Percentiles rank a stretch among this genome's conserved stretches.
Conservation (phyloP, 1,284 basidiomycete genomes). For the Boletus sp. region DNA sequence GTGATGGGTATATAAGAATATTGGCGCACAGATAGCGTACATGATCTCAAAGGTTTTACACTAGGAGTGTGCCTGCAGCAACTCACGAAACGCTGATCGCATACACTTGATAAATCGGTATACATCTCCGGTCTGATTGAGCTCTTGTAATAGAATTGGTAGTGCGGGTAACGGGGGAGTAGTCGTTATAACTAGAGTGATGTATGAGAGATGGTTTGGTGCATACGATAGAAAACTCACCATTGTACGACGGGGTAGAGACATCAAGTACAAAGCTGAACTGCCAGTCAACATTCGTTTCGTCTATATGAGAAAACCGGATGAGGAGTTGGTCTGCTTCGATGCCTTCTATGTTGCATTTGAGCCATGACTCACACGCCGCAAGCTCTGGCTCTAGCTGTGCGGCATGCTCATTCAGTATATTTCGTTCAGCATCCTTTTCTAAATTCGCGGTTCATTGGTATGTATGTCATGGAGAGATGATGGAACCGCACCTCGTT, state of each 20-base stretch:
- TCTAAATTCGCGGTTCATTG: slow-evolving; percentile 42
- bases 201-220: not conserved
- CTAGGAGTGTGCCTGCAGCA: slow-evolving; percentile 13
- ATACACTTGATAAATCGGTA: slow-evolving; percentile 61
- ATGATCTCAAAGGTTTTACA: not conserved
- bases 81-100: slow-evolving; percentile 42
- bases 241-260: slow-evolving; percentile 59
- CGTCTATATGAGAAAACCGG: slow-evolving; percentile 68
- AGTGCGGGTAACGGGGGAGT: slow-evolving; percentile 64
- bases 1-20: slow-evolving; percentile 8
- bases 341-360: slow-evolving; percentile 73
- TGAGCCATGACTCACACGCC: slow-evolving; percentile 57
- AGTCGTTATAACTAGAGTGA: slow-evolving; percentile 57
- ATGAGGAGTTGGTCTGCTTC: slow-evolving; percentile 70
- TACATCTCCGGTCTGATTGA: slow-evolving; percentile 63
- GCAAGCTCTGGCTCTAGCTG: slow-evolving; percentile 55
- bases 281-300: slow-evolving; percentile 56
- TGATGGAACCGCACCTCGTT: slow-evolving; percentile 48
- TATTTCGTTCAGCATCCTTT: slow-evolving; percentile 64
- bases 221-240: slow-evolving; percentile 40
- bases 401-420: slow-evolving; percentile 59
- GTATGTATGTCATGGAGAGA: not conserved
- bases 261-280: slow-evolving; percentile 78
- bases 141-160: slow-evolving; percentile 59
- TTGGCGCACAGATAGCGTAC: not conserved